phyloP scores from a whole-genome alignment of 805 yeast species.

The Candida xiaguanensis region DNA sequence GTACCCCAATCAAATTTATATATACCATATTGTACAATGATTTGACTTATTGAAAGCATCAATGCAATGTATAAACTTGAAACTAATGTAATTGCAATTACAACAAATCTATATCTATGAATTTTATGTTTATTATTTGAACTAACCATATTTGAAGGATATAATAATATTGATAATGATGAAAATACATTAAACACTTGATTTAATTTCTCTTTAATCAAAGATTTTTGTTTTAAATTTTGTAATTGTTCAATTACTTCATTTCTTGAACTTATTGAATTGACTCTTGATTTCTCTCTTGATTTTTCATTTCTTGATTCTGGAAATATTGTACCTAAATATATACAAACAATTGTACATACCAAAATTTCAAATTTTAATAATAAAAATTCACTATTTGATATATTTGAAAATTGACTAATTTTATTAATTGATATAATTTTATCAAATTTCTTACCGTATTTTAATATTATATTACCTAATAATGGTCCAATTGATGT shows the following conservation, averaged over 20 bases:
- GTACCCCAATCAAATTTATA: constrained; percentile 51
- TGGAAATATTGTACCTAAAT: constrained; percentile 34
- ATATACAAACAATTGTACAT: constrained; percentile 24
- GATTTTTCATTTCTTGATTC: constrained; percentile 58
- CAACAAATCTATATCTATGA: constrained; percentile 22
- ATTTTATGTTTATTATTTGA: constrained; percentile 11
- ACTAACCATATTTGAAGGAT: constrained; percentile 33
- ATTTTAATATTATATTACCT: constrained; percentile 5
- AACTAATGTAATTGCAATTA: constrained; percentile 39
- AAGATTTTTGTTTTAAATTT: not conserved
- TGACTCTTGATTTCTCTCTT: constrained; percentile 29
- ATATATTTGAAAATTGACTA: constrained; percentile 3
- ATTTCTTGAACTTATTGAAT: constrained; percentile 6
- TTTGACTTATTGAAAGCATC: constrained; percentile 31
- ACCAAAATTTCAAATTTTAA: constrained; percentile 21
- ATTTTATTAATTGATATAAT: not conserved
- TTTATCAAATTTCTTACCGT: not conserved
- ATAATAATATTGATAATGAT: constrained; percentile 52
- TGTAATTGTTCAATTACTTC: not conserved
- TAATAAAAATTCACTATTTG: constrained; percentile 5
- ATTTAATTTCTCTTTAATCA: not conserved
- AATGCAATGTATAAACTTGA: constrained; percentile 33
- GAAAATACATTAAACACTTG: constrained; percentile 16
- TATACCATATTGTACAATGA: constrained; percentile 48
- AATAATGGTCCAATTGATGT: constrained; percentile 56